A percentile compares a stretch with the other conserved stretches of the same genome.
phyloP scores from a whole-genome alignment of 2,329 filamentous ascomycete genomes.

The Bimuria novae-zelandiae region DNA sequence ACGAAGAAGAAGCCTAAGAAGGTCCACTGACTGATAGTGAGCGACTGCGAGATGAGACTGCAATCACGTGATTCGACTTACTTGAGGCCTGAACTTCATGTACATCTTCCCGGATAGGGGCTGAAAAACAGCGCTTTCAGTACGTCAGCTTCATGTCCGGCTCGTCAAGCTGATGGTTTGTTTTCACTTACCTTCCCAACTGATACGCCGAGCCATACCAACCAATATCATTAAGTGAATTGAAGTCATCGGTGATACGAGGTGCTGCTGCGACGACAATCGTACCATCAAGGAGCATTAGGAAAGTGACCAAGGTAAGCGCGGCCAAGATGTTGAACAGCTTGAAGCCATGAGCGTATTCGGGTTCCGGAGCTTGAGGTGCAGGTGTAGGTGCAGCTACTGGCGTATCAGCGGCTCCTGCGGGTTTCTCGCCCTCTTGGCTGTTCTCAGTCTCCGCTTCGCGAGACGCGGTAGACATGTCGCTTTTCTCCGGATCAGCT shows the following conservation, averaged over 20 bases:
- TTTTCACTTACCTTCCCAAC: slow-evolving; percentile 4
- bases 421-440: not conserved
- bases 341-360: not conserved
- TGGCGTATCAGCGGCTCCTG: not conserved
- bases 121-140: not conserved
- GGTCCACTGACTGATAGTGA: not conserved
- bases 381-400: not conserved
- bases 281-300: slow-evolving; percentile 7
- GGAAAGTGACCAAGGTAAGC: not conserved
- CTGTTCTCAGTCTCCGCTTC: not conserved
- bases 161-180: no score
- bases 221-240: slow-evolving; percentile 50
- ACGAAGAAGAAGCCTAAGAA: slow-evolving; percentile 7
- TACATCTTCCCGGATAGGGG: slow-evolving; percentile 8
- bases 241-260: slow-evolving; percentile 52
- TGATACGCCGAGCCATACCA: slow-evolving; percentile 52
- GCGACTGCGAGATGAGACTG: not conserved
- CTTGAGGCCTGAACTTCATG: not conserved
- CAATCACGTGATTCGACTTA: not conserved
- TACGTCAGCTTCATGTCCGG: no score
- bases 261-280: slow-evolving; percentile 51
- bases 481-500: not conserved
- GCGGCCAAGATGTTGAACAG: not conserved
- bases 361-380: not conserved
- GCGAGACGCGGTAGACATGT: not conserved